These are phyloP conservation scores for Aspergillus heteromorphus DNA, from an alignment of 495 filamentous ascomycete species.

Conservation along the genomic window DNA sequence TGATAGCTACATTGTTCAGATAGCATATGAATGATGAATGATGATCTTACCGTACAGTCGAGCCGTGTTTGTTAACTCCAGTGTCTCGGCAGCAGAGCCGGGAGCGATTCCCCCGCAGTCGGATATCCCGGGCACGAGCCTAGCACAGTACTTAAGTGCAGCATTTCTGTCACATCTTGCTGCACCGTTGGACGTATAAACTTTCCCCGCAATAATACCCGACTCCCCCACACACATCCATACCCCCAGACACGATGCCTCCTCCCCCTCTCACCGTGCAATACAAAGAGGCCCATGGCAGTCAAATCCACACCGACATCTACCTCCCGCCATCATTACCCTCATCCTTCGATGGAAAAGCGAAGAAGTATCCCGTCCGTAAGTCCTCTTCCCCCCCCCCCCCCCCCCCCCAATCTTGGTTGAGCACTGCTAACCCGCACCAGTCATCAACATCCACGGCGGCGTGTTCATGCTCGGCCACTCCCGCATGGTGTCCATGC, in stretches of 20 bases:
- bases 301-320: conserved; percentile 29
- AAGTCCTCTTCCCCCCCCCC: conserved; percentile 3
- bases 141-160: background rate
- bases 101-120: background rate
- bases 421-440: background rate
- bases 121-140: background rate
- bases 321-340: conserved; percentile 22
- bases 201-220: too few species aligned
- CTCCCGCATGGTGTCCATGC: conserved; percentile 27
- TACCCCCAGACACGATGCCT: conserved; percentile 1
- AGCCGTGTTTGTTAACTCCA: too few species aligned
- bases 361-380: conserved; percentile 24
- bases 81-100: background rate
- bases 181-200: too few species aligned
- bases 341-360: conserved; percentile 1
- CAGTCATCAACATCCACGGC: conserved; percentile 37
- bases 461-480: conserved; percentile 37
- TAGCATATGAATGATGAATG: background rate
- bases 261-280: conserved; percentile 16
- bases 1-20: background rate
- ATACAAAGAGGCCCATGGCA: conserved; percentile 27
- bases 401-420: background rate
- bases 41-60: background rate
- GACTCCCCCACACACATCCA: background rate
- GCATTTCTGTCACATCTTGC: background rate